A percentile compares a stretch with the other conserved stretches of the same genome.
phyloP scores from a whole-genome alignment of 371 early-diverging fungal genomes.

The Mortierella sp. region DNA sequence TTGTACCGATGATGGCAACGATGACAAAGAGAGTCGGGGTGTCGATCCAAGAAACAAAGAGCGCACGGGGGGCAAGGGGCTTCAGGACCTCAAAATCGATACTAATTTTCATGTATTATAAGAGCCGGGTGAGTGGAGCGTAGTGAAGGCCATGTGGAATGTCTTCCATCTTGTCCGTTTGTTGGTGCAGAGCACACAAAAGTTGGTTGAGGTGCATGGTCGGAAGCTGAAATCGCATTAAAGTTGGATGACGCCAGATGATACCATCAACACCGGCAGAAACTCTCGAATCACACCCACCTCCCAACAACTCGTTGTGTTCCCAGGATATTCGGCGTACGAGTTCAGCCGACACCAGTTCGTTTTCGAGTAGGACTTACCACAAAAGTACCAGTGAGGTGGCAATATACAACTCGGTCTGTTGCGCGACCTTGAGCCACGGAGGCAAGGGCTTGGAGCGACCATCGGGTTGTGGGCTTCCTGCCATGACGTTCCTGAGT shows the following conservation, averaged over 20 bases:
- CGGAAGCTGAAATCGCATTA: constrained; percentile 1
- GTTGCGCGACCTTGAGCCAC: constrained; percentile 68
- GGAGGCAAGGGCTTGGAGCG: constrained; percentile 56
- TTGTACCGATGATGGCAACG: constrained; percentile 63
- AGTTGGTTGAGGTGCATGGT: background rate
- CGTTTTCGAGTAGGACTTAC: constrained; percentile 12
- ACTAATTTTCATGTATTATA: constrained; percentile 8
- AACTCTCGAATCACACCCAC: too few species aligned
- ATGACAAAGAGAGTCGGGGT: constrained; percentile 67
- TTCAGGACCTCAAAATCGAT: constrained; percentile 67
- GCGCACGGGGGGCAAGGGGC: constrained; percentile 67
- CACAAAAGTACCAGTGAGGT: constrained; percentile 67
- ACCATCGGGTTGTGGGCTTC: constrained; percentile 47
- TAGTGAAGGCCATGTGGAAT: too few species aligned
- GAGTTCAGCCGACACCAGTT: too few species aligned
- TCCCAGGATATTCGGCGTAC: too few species aligned
- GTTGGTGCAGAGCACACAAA: too few species aligned
- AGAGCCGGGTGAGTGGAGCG: background rate
- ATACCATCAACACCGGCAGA: too few species aligned
- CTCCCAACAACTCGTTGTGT: too few species aligned
- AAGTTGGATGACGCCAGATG: constrained; percentile 50
- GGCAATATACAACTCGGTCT: constrained; percentile 72
- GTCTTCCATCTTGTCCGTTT: too few species aligned
- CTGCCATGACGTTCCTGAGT: constrained; percentile 59
- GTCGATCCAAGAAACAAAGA: constrained; percentile 74